Evolutionary conservation across 768 basidiomycete species (phyloP).

Genomic region (Royoungia palumana): DNA sequence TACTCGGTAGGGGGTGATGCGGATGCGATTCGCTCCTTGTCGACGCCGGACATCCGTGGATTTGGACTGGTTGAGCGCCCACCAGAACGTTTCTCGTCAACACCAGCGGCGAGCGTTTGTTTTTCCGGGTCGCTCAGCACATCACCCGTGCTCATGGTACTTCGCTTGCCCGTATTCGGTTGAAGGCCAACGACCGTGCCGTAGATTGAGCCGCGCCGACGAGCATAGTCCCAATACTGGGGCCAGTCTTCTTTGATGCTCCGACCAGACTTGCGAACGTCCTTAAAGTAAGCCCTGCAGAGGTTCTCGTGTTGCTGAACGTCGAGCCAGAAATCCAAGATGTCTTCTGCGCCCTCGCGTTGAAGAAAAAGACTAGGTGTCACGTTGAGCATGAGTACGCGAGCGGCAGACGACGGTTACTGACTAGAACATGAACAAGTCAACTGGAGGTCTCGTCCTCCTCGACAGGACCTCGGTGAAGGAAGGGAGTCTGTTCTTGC

Average conservation of each 20-base stretch:
- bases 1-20: conserved; percentile 47
- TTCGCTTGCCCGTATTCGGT: conserved; percentile 63
- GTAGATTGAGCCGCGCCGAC: conserved; percentile 89
- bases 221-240: conserved; percentile 94
- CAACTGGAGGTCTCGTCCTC: conserved; percentile 89
- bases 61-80: conserved; percentile 60
- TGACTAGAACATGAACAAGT: conserved; percentile 99
- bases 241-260: conserved; percentile 98
- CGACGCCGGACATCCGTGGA: conserved; percentile 38
- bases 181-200: conserved; percentile 81
- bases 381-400: conserved; percentile 6
- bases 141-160: conserved; percentile 78
- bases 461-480: conserved; percentile 90
- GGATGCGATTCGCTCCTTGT: conserved; percentile 40
- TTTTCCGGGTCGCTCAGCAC: conserved; percentile 68
- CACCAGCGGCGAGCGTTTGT: conserved; percentile 48
- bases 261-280: conserved; percentile 90
- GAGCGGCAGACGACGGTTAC: conserved; percentile 32
- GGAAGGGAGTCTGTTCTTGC: conserved; percentile 77
- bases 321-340: conserved; percentile 98
- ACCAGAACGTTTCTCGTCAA: conserved; percentile 46
- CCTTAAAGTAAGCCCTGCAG: conserved; percentile 98
- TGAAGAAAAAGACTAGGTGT: conserved; percentile 85
- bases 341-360: conserved; percentile 93
- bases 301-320: conserved; percentile 99